A percentile compares a stretch with the other conserved stretches of the same genome.
phyloP scores from a whole-genome alignment of 352 stramenopile species.

The Phytophthora kernoviae region DNA sequence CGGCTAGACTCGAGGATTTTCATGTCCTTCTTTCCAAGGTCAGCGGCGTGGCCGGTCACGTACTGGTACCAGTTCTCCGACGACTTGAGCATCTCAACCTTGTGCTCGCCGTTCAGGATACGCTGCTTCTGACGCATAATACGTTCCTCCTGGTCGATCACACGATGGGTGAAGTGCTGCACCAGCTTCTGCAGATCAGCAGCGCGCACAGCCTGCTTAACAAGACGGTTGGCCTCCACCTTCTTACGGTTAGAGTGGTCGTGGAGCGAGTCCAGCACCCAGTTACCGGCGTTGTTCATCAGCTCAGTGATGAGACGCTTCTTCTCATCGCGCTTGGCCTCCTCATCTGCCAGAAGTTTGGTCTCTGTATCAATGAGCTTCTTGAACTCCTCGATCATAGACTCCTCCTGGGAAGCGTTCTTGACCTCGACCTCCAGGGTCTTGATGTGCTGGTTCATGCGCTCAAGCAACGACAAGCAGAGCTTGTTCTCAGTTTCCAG shows the following conservation, averaged over 20 bases:
- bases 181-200: constrained; percentile 87
- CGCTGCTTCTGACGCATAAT: constrained; percentile 92
- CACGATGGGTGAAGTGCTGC: constrained; percentile 89
- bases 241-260: constrained; percentile 90
- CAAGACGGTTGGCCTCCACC: constrained; percentile 81
- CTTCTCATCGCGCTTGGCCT: constrained; percentile 89
- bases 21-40: constrained; percentile 86
- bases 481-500: constrained; percentile 82
- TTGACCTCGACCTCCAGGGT: constrained; percentile 81
- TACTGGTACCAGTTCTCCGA: constrained; percentile 91
- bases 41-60: constrained; percentile 72
- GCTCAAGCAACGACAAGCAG: constrained; percentile 76
- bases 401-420: constrained; percentile 70
- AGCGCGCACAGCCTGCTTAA: constrained; percentile 83
- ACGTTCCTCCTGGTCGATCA: constrained; percentile 89
- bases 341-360: constrained; percentile 79
- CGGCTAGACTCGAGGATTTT: constrained; percentile 77
- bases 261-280: constrained; percentile 83
- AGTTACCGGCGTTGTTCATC: constrained; percentile 89
- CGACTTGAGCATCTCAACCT: constrained; percentile 91
- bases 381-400: constrained; percentile 79
- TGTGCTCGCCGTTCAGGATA: constrained; percentile 89
- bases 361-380: constrained; percentile 73
- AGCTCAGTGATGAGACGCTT: constrained; percentile 84
- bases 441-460: constrained; percentile 85